Conservation (phyloP, 2,329 filamentous ascomycete species). For the Trichocomaceae sp. region DNA sequence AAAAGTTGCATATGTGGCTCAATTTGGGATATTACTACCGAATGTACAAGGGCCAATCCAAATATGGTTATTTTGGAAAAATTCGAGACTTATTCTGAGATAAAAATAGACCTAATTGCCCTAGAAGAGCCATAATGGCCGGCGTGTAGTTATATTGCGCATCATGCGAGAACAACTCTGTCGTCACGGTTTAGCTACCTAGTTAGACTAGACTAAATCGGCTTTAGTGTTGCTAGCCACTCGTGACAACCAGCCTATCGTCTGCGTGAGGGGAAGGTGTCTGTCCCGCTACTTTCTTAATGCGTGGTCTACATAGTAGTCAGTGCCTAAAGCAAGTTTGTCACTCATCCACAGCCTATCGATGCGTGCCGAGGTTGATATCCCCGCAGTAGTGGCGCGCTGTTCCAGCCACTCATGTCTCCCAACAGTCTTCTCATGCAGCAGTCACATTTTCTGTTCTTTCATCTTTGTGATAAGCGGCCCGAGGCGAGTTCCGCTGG, state of each 20-base stretch:
- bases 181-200: background rate
- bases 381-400: constrained; percentile 4
- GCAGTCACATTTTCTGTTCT: background rate
- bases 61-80: background rate
- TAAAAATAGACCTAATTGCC: background rate
- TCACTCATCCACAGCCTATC: constrained; percentile 5
- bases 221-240: background rate
- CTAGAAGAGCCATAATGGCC: constrained; percentile 1
- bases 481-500: background rate
- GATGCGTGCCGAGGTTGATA: constrained; percentile 2
- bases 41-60: background rate
- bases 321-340: constrained; percentile 1
- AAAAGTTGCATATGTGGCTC: background rate
- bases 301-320: background rate
- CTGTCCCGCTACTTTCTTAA: background rate
- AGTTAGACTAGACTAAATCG: too few relatives aligned
- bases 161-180: background rate
- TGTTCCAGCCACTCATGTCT: background rate
- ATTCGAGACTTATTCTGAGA: background rate
- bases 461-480: background rate
- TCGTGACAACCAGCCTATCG: background rate
- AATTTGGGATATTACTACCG: background rate
- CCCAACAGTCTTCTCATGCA: background rate
- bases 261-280: background rate
- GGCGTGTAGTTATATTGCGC: background rate